Conservation (phyloP, 768 basidiomycete genomes). For the Gymnopilus dilepis region DNA sequence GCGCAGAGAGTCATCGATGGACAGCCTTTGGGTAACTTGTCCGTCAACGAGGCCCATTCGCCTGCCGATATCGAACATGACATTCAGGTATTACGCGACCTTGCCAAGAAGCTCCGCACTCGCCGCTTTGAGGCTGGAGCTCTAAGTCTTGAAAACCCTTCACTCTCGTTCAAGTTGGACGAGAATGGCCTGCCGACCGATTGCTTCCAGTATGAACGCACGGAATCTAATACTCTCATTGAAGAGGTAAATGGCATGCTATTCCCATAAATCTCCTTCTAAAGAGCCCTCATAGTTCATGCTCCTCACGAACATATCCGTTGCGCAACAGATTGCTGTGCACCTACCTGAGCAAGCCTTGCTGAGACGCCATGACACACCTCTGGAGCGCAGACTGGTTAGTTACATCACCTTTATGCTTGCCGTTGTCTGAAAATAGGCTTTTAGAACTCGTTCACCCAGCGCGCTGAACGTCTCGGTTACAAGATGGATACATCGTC, state of each 20-base stretch:
- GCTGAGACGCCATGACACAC: conserved; percentile 91
- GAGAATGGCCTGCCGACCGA: conserved; percentile 81
- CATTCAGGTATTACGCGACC: conserved; percentile 65
- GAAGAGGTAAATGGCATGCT: conserved; percentile 73
- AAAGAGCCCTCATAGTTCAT: conserved; percentile 68
- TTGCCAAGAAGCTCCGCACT: conserved; percentile 75
- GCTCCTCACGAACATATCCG: conserved; percentile 88
- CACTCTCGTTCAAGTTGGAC: conserved; percentile 80
- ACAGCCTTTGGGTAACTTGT: conserved; percentile 54
- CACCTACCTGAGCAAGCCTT: conserved; percentile 97
- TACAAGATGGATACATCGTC: conserved; percentile 81
- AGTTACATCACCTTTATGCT: conserved; percentile 25
- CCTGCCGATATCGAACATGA: conserved; percentile 73
- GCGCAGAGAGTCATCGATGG: conserved; percentile 87
- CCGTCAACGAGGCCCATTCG: conserved; percentile 62
- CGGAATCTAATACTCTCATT: conserved; percentile 79
- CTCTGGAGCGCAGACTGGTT: conserved; percentile 90
- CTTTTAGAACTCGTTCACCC: conserved; percentile 70
- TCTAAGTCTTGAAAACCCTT: conserved; percentile 69
- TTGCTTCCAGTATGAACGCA: conserved; percentile 66
- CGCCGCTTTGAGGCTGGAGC: conserved; percentile 84
- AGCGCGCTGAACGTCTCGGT: conserved; percentile 85
- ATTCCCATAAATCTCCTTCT: neutral
- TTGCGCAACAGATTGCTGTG: conserved; percentile 92
- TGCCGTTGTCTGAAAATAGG: conserved; percentile 15